Evolutionary conservation across 495 filamentous ascomycete genomes (phyloP), one percentile per base, ranked within the genome.

Genomic region (Penicillium cataractarum): DNA sequence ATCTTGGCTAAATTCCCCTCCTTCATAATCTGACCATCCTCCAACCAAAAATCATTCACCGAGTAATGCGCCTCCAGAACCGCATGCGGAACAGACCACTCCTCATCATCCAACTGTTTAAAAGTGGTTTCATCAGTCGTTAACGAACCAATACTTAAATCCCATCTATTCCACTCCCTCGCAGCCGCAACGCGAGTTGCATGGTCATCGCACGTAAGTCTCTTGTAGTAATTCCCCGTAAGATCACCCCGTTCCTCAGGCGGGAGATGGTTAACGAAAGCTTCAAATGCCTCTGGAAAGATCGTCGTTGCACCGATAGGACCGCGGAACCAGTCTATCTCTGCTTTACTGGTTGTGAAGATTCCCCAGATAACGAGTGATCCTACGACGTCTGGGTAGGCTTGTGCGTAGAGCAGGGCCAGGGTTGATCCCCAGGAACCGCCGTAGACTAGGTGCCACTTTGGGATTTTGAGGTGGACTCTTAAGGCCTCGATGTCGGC

Each of bases 371-470:
- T 58, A 19, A 79, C 66, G 42, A 80, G 59, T 8, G 74, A 69
- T 0, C 73, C 55, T 0, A 77, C 73, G 10, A 57, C 56, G 2
- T 77, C 72, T 3, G 80, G 78, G 42, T 79, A 68, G 12, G 73
- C 66, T 64, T 81, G 65, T 7, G 80, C 66, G 62, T 82, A 82
- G 39, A 73, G 65, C 15, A 83, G 65, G 0, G 76, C 66, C 10
- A 83, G 72, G 1, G 78, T 77, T 2, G 74, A 74, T 52, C 80
- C 80, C 80, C 80, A 83, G 3, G 77, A 80, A 2, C 80, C 80
- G 52, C 80, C 80, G 62, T 80, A 83, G n/a, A 82, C 72, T 21
- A 82, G 66, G 39, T 70, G 62, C 79, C 79, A 83, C 65, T 79
- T 80, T 15, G 60, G 31, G 46, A 82, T 75, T 1, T 64, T 60